Evolutionary conservation across 164 flowering plant species (phyloP).

Genomic region (Taxillus chinensis): DNA sequence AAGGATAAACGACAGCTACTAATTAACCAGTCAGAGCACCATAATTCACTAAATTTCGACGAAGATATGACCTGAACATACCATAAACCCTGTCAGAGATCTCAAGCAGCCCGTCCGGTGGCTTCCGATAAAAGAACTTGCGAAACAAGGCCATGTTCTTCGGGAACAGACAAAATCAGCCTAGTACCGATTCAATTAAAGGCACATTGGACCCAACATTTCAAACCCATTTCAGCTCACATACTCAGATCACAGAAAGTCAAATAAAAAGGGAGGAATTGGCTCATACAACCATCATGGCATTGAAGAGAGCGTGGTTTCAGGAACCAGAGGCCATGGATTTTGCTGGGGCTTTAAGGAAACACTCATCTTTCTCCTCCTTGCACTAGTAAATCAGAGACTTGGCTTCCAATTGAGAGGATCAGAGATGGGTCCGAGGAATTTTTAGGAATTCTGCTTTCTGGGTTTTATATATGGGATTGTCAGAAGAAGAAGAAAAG

Average conservation of each 20-base stretch:
- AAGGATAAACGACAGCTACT: neutral
- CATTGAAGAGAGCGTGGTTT: conserved; percentile 8
- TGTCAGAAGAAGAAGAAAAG: neutral
- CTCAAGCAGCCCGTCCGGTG: conserved; percentile 67
- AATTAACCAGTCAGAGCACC: neutral
- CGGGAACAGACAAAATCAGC: conserved; percentile 10
- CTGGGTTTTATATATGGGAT: neutral
- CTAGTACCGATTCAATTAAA: conserved; percentile 8
- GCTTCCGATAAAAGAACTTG: conserved; percentile 48
- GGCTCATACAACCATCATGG: conserved; percentile 1
- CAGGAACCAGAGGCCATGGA: conserved; percentile 17
- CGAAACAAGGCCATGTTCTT: conserved; percentile 46
- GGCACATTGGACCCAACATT: conserved; percentile 11
- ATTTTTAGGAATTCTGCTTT: neutral
- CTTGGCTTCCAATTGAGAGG: conserved; percentile 25
- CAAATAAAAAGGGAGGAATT: neutral
- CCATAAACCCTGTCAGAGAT: conserved; percentile 59
- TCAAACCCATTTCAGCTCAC: neutral
- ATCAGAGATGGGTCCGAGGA: conserved; percentile 8
- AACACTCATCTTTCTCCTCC: conserved; percentile 1
- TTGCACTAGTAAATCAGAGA: conserved; percentile 18
- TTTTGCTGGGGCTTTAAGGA: conserved; percentile 25
- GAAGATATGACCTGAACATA: conserved; percentile 12
- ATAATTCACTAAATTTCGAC: conserved; percentile 2
- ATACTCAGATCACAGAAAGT: conserved; percentile 9